Evolutionary conservation across 2,329 filamentous ascomycete genomes (phyloP), one percentile per base, ranked within the genome.

Genomic region (Aspergillus ibericus): DNA sequence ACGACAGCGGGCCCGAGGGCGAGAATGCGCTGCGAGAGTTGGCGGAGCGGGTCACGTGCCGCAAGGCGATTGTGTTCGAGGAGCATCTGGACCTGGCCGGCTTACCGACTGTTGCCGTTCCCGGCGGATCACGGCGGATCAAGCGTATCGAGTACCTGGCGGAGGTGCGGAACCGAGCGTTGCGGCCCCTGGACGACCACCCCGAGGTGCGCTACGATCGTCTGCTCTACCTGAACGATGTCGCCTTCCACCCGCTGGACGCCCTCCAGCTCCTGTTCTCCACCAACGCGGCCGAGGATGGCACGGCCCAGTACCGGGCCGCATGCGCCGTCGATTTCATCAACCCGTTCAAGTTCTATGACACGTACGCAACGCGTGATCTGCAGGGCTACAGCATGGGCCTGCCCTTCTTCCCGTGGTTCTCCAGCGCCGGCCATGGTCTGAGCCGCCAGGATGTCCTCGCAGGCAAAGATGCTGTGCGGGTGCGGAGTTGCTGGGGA

Each of bases 291-390:
- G 78, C 82, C 55, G 71, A 77, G 7, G 74, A 81, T 29, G 88
- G 87, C 10, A 72, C 75, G 20, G 68, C 83, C 0, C 76, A 80
- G 49, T 92, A 92, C 68, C 83, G 88, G 10, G 86, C 88, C 3
- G 88, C 87, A 2, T 92, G 90, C 68, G 88, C 88, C 1, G 80
- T 90, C n/a, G 90, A 93, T 75, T 92, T 88, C 68, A 85, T 87
- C 68, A 85, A 86, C 62, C 85, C 88, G 0, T 86, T 91, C 74
- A 87, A 89, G 62, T 90, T 89, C 69, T 92, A 93, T 72, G 90
- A 93, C 72, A 86, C 88, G 0, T 92, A 89, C 73, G 90, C 89
- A 1, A 88, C 86, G 27, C 81, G 89, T 18, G 90, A 92, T 68
- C 75, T 83, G 2, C 86, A 91, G 65, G 89, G 89, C 0, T 88